Evolutionary conservation across 768 basidiomycete species (phyloP).

Genomic region (Megacollybia marginata): DNA sequence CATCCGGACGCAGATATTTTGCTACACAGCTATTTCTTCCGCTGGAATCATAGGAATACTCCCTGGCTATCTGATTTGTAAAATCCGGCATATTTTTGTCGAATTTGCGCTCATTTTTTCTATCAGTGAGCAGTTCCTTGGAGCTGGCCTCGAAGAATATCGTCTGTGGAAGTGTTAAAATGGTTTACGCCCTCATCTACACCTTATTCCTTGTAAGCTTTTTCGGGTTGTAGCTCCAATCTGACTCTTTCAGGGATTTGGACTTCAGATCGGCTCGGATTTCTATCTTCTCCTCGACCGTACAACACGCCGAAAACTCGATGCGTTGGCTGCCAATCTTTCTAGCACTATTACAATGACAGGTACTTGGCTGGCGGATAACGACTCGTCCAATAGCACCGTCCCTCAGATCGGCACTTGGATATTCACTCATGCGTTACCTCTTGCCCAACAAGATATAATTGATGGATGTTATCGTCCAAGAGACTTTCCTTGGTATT

Average conservation of each 20-base stretch:
- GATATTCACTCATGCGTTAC: constrained; percentile 52
- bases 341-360: constrained; percentile 43
- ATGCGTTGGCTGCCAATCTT: constrained; percentile 44
- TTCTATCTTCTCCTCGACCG: constrained; percentile 68
- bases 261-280: constrained; percentile 78
- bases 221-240: not conserved
- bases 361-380: constrained; percentile 65
- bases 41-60: constrained; percentile 83
- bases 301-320: constrained; percentile 42
- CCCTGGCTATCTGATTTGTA: constrained; percentile 82
- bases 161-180: constrained; percentile 76
- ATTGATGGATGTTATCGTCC: constrained; percentile 68
- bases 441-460: constrained; percentile 39
- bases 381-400: constrained; percentile 30
- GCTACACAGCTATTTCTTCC: constrained; percentile 88
- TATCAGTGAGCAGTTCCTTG: constrained; percentile 66
- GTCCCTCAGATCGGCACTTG: constrained; percentile 54
- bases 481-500: constrained; percentile 59
- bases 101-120: constrained; percentile 1
- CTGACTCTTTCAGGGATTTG: constrained; percentile 50
- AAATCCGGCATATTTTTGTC: constrained; percentile 15
- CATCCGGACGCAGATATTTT: constrained; percentile 72
- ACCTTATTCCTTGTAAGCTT: constrained; percentile 59
- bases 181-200: constrained; percentile 86
- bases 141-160: constrained; percentile 85